Percentiles rank a stretch among this genome's conserved stretches.
phyloP scores from a whole-genome alignment of 2,329 filamentous ascomycete genomes.

The Beauveria sp. region DNA sequence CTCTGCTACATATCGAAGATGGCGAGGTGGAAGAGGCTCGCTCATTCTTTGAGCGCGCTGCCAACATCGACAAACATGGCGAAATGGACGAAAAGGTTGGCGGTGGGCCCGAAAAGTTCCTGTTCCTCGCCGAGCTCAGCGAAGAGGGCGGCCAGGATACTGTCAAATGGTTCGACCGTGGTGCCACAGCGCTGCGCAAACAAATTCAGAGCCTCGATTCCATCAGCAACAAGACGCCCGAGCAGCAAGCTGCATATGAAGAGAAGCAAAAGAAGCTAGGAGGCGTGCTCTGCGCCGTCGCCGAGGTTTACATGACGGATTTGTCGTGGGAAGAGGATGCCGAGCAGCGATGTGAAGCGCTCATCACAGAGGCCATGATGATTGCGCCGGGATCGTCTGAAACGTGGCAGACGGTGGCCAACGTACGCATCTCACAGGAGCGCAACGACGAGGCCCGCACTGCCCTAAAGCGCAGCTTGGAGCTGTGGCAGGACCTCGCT shows the following conservation, averaged over 20 bases:
- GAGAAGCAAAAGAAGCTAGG: constrained; percentile 76
- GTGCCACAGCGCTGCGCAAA: constrained; percentile 62
- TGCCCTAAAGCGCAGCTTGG: constrained; percentile 71
- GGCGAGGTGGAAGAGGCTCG: constrained; percentile 74
- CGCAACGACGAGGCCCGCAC: constrained; percentile 70
- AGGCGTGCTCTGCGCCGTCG: constrained; percentile 85
- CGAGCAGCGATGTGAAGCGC: constrained; percentile 76
- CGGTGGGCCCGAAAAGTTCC: constrained; percentile 85
- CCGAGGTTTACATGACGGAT: constrained; percentile 99
- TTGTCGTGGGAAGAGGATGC: constrained; percentile 88
- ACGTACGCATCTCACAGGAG: constrained; percentile 83
- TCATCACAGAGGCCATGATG: constrained; percentile 84
- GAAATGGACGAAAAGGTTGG: constrained; percentile 60
- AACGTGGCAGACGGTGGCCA: constrained; percentile 92
- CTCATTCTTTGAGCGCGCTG: constrained; percentile 63
- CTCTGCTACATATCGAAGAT: constrained; percentile 73
- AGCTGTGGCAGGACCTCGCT: constrained; percentile 73
- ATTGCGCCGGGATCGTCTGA: constrained; percentile 76
- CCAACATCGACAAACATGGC: constrained; percentile 70
- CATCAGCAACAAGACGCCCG: constrained; percentile 27
- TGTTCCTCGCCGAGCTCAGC: constrained; percentile 88
- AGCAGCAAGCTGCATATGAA: constrained; percentile 40
- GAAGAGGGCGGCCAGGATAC: constrained; percentile 60
- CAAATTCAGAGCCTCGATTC: constrained; percentile 60
- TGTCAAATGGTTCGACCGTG: constrained; percentile 60